Base-by-base conservation (phyloP, 2,329 filamentous ascomycete species). In the Fusarium xylarioides region DNA sequence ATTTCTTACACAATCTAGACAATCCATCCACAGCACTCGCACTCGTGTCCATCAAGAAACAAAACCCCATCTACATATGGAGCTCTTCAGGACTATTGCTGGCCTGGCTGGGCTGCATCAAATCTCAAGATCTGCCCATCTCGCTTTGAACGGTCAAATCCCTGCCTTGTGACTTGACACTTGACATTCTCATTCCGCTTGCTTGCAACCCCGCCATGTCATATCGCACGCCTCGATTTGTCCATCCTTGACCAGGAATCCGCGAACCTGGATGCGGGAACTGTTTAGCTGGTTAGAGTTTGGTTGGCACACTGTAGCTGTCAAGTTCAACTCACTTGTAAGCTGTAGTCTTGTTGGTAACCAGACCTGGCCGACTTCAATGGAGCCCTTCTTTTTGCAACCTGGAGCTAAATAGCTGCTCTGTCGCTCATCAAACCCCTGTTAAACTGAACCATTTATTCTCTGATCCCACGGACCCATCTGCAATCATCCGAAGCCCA, bases 261-360 rank as follows among this genome's bases (percentile, higher is more conserved):
- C 75, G 66, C 59, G 71, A 68, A 74, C 75, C 75, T 77, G 71
- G 74, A 70, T 76, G 49, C 56, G 66, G 70, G 71, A 77, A 72
- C 52, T 65, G 42, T 63, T 56, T 56, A 47, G 63, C 32, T 64
- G 40, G 50, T 26, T 58, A 43, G 52, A 61, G 54, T 52, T 65
- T 38, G 37, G 21, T 34, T 12, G 30, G 18, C 23, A 26, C 8
- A 32, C 19, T 30, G 21, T 50, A 54, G 38, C 32, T 57, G 46
- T 30, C 32, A 68, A 49, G 44, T 52, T 47, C 28, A 64, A 46
- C 37, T 52, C 28, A 60, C 21, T 28, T 50, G 28, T 23, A 23
- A 35, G 23, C 34, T 32, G 11, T 14, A 50, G 47, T 34, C 47
- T 34, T 66, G 14, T 21, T 43, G 30, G 47, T 42, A 44, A 35